These are phyloP conservation scores for Daldinia caldariorum DNA, from an alignment of 495 filamentous ascomycete genomes.

Conservation along the genomic window DNA sequence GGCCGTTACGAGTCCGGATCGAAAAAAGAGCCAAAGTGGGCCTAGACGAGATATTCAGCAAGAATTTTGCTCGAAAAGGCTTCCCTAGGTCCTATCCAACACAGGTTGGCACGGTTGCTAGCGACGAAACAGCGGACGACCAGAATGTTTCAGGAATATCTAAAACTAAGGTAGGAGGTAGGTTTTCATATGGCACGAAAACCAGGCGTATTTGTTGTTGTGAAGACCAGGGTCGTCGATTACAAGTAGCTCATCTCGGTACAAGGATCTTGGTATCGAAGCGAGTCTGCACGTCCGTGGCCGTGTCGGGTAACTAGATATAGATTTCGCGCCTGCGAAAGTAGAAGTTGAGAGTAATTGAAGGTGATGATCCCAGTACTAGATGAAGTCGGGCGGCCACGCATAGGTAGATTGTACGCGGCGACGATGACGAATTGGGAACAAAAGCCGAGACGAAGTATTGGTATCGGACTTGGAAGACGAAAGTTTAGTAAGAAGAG, in stretches of 20 bases:
- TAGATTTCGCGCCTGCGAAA: conserved; percentile 8
- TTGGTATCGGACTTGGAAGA: conserved; percentile 18
- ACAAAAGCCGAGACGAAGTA: conserved; percentile 18
- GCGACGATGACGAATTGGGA: conserved; percentile 8
- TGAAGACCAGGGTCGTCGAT: not conserved
- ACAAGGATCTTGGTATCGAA: not conserved
- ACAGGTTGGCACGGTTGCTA: not conserved
- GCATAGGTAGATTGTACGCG: conserved; percentile 9
- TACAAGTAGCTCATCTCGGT: conserved; percentile 26
- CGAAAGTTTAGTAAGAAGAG: conserved; percentile 30
- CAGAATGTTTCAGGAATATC: not conserved
- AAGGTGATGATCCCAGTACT: not conserved
- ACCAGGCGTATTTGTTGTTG: not conserved
- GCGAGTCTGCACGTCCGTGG: conserved; percentile 17
- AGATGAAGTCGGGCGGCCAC: not conserved
- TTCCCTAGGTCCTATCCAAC: not conserved
- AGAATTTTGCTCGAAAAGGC: not conserved
- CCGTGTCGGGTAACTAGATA: not conserved
- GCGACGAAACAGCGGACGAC: not conserved
- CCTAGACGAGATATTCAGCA: not conserved
- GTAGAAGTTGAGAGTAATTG: conserved; percentile 6
- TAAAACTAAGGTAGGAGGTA: not conserved
- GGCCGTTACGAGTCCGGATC: not conserved
- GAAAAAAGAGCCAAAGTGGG: not conserved
- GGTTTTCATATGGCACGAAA: not conserved